Conservation (phyloP, 2,329 filamentous ascomycete genomes). For the Daldinia sp. region DNA sequence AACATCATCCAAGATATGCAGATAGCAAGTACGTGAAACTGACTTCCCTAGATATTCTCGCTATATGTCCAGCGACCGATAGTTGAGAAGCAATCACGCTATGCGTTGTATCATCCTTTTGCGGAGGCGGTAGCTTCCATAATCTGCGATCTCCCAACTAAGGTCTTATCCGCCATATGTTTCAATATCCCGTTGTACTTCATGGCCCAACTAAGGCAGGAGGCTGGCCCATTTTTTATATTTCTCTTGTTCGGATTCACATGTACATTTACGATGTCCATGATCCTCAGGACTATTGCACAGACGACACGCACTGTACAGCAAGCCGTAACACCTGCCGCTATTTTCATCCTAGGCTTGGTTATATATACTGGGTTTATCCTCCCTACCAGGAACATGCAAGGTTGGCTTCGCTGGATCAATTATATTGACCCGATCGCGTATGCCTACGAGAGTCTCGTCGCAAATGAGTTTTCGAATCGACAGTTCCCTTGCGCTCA, state of each 20-base stretch:
- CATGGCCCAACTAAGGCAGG: conserved; percentile 82
- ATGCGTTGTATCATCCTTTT: conserved; percentile 91
- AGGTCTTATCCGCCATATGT: conserved; percentile 76
- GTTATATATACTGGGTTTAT: conserved; percentile 79
- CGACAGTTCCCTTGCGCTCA: conserved; percentile 67
- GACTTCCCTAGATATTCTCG: conserved; percentile 51
- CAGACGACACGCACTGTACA: conserved; percentile 76
- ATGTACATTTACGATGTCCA: conserved; percentile 82
- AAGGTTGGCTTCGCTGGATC: conserved; percentile 85
- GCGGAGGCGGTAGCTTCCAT: conserved; percentile 90
- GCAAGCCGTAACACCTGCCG: conserved; percentile 70
- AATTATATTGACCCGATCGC: conserved; percentile 83
- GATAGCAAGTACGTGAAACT: background rate
- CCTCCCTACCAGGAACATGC: conserved; percentile 75
- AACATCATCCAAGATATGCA: conserved; percentile 29
- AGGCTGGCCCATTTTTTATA: conserved; percentile 83
- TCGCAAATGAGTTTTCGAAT: conserved; percentile 83
- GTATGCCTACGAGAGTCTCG: conserved; percentile 83
- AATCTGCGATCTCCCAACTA: conserved; percentile 86
- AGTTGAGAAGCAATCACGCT: conserved; percentile 88
- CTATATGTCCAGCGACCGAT: conserved; percentile 90
- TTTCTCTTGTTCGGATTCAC: conserved; percentile 82
- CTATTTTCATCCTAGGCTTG: conserved; percentile 72
- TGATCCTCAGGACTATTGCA: conserved; percentile 83
- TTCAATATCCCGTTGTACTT: conserved; percentile 91